A percentile compares a stretch with the other conserved stretches of the same genome.
Conservation (phyloP, 2,329 filamentous ascomycete species). For the Ophiosphaerella korrae region DNA sequence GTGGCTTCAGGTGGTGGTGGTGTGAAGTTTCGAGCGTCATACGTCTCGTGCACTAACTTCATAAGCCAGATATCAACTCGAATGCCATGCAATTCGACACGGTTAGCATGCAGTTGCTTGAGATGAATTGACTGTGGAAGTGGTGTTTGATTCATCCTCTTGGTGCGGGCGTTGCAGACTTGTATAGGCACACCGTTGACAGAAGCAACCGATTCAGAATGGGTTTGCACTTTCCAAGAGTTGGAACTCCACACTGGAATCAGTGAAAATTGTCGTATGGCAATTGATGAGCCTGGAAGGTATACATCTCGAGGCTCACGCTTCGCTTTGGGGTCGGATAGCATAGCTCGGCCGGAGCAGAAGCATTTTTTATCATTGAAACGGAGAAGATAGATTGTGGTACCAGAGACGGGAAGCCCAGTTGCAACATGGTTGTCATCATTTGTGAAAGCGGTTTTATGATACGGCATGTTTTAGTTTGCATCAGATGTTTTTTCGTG, state of each 20-base stretch:
- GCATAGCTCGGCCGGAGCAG: slow-evolving; percentile 9
- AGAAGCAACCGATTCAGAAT: slow-evolving; percentile 8
- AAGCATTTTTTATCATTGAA: slow-evolving; percentile 5
- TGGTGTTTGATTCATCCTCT: not conserved
- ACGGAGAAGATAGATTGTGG: slow-evolving; percentile 13
- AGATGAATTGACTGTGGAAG: slow-evolving; percentile 13
- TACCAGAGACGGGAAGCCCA: not conserved
- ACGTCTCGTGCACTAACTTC: slow-evolving; percentile 9
- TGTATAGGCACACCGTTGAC: slow-evolving; percentile 21
- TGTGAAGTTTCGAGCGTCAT: not conserved
- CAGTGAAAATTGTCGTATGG: slow-evolving; percentile 11
- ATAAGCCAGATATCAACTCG: slow-evolving; percentile 19
- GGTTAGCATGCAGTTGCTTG: slow-evolving; percentile 10
- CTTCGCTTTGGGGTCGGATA: not conserved
- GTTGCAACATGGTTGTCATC: not conserved
- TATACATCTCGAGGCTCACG: slow-evolving; percentile 16
- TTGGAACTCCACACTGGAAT: slow-evolving; percentile 4
- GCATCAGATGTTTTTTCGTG: slow-evolving; percentile 5
- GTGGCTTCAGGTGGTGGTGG: not conserved
- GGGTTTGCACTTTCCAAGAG: slow-evolving; percentile 15
- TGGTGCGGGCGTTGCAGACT: slow-evolving; percentile 3
- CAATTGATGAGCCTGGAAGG: slow-evolving; percentile 9
- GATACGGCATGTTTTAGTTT: slow-evolving; percentile 8
- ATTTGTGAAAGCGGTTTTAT: not conserved
- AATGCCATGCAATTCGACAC: slow-evolving; percentile 5